These are phyloP conservation scores for Nitzschia palea DNA, from an alignment of 108 stramenopile genomes.

Conservation along the genomic window DNA sequence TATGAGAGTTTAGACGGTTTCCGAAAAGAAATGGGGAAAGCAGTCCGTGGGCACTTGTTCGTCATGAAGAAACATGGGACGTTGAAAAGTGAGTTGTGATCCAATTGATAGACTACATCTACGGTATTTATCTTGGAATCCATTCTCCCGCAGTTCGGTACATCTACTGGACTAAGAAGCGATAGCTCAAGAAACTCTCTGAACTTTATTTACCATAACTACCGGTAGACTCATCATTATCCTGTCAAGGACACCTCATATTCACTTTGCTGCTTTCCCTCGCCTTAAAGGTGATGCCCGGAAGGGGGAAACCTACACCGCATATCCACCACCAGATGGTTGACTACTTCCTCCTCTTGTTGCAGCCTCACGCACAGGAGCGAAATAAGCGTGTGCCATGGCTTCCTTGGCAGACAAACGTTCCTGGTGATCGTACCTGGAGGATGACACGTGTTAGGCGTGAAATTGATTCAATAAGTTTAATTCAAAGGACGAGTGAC, in stretches of 20 bases:
- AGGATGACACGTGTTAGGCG: too few species aligned
- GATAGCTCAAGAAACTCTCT: too few species aligned
- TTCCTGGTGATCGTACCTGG: conserved; percentile 97
- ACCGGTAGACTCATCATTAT: too few species aligned
- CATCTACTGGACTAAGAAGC: too few species aligned
- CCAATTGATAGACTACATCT: not conserved
- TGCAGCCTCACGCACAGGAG: conserved; percentile 88
- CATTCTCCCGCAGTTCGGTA: too few species aligned
- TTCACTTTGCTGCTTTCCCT: too few species aligned
- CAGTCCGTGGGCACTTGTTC: conserved; percentile 65
- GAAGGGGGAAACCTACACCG: too few species aligned
- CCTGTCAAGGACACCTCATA: too few species aligned
- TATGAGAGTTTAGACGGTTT: conserved; percentile 67
- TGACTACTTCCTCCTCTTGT: conserved; percentile 41
- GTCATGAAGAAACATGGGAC: conserved; percentile 43
- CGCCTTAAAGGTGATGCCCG: too few species aligned
- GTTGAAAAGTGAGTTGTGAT: conserved; percentile 16
- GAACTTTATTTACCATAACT: too few species aligned
- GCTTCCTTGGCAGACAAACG: conserved; percentile 97
- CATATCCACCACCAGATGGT: conserved; percentile 18
- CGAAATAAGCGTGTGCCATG: conserved; percentile 97
- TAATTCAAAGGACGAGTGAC: not conserved
- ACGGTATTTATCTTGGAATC: too few species aligned
- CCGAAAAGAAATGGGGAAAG: conserved; percentile 57
- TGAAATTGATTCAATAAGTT: too few species aligned